These are phyloP conservation scores for Eucalyptus guilfoylei DNA, from an alignment of 345 rosid genomes.

Conservation along the genomic window DNA sequence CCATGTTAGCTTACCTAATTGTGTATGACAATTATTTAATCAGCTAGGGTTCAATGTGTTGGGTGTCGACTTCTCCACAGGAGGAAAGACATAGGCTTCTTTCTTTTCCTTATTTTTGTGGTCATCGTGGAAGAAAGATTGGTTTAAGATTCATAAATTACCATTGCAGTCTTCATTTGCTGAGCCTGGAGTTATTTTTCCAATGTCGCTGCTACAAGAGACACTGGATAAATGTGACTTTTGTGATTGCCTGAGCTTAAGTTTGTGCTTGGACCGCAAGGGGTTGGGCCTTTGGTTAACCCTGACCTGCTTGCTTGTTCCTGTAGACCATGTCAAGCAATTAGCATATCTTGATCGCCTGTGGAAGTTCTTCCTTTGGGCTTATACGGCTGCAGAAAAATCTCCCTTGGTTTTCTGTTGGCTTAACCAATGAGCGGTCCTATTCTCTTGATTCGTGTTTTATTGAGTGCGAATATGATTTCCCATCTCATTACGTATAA, in stretches of 20 bases:
- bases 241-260: neutral
- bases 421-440: neutral
- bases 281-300: neutral
- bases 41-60: neutral
- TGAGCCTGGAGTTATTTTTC: neutral
- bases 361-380: neutral
- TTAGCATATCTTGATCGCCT: neutral
- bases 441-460: neutral
- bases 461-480: neutral
- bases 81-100: neutral
- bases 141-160: neutral
- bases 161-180: neutral
- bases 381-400: neutral
- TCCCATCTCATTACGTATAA: neutral
- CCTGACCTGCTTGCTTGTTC: neutral
- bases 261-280: neutral
- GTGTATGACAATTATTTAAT: neutral
- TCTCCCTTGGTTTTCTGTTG: neutral
- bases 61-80: neutral
- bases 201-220: neutral
- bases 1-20: neutral
- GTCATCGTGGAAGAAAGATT: neutral
- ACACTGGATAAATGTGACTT: neutral
- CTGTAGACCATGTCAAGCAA: neutral
- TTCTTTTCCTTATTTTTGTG: neutral